Percentiles rank a stretch among this genome's conserved stretches.
phyloP scores from a whole-genome alignment of 257 asterid genomes.

The Mitragyna speciosa region DNA sequence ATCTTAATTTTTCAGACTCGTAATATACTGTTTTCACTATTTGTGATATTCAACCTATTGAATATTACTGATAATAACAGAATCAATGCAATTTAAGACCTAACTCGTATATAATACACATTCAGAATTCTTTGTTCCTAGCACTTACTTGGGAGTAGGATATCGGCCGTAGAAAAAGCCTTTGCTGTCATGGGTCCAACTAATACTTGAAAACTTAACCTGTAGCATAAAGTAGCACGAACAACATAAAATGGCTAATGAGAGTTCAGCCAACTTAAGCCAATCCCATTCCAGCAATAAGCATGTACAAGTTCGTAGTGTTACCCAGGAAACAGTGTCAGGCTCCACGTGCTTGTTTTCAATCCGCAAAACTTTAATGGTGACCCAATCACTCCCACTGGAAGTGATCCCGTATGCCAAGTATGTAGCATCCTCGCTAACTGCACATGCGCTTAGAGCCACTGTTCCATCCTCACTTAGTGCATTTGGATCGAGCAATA shows the following conservation, averaged over 20 bases:
- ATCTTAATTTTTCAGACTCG: neutral
- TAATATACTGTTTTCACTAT: neutral
- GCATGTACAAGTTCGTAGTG: neutral
- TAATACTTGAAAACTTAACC: constrained; percentile 75
- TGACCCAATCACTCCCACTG: constrained; percentile 97
- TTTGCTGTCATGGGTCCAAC: constrained; percentile 89
- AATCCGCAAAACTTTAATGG: constrained; percentile 66
- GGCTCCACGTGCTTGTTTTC: constrained; percentile 60
- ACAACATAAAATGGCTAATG: no score
- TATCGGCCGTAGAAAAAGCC: constrained; percentile 95
- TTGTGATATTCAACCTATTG: neutral
- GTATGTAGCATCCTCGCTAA: constrained; percentile 82
- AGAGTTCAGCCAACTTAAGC: neutral
- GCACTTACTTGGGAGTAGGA: constrained; percentile 77
- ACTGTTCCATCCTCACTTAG: constrained; percentile 87
- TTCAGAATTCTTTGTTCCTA: neutral
- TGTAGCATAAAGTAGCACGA: constrained; percentile 21
- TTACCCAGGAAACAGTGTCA: constrained; percentile 85
- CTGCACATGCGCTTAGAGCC: constrained; percentile 53
- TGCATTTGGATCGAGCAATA: constrained; percentile 86
- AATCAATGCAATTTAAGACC: neutral
- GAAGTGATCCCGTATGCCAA: constrained; percentile 83
- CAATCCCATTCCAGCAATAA: neutral
- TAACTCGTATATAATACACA: neutral
- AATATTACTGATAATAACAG: neutral